Conservation (phyloP, 495 filamentous ascomycete genomes). For the Penicillium goetzii region DNA sequence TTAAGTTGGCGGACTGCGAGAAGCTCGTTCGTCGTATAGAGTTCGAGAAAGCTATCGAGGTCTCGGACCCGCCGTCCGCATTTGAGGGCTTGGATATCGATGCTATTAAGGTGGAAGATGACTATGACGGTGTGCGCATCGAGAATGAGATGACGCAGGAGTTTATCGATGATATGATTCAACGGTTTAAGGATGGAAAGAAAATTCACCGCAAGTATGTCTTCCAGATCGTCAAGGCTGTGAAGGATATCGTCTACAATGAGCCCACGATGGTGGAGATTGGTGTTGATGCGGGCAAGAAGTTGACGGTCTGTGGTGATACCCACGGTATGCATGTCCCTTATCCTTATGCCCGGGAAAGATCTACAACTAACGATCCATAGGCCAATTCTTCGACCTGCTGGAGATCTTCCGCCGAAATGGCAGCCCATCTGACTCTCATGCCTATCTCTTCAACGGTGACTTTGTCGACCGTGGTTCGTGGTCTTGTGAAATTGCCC, state of each 20-base stretch:
- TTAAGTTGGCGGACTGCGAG: slow-evolving; percentile 88
- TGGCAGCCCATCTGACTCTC: slow-evolving; percentile 78
- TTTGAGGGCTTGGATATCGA: slow-evolving; percentile 90
- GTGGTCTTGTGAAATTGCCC: slow-evolving; percentile 95
- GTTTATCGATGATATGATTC: slow-evolving; percentile 95
- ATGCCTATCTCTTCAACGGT: slow-evolving; percentile 97
- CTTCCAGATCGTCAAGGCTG: slow-evolving; percentile 90
- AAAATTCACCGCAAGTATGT: slow-evolving; percentile 95
- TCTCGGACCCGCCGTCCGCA: slow-evolving; percentile 86
- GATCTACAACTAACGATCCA: slow-evolving; percentile 13
- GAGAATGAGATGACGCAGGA: slow-evolving; percentile 89
- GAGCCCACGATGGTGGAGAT: slow-evolving; percentile 98
- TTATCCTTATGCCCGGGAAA: neutral
- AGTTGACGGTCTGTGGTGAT: slow-evolving; percentile 94
- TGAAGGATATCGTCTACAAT: slow-evolving; percentile 84
- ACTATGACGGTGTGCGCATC: slow-evolving; percentile 83
- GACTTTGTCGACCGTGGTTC: slow-evolving; percentile 98
- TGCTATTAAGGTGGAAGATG: slow-evolving; percentile 74
- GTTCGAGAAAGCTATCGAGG: slow-evolving; percentile 93
- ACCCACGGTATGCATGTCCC: slow-evolving; percentile 74
- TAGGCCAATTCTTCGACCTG: slow-evolving; percentile 97
- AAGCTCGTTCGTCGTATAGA: slow-evolving; percentile 87
- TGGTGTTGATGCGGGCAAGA: slow-evolving; percentile 72
- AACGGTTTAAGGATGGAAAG: slow-evolving; percentile 94
- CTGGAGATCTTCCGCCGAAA: slow-evolving; percentile 95